A percentile compares a stretch with the other conserved stretches of the same genome.
Conservation (phyloP, 495 filamentous ascomycete genomes). For the Tuber melanosporum region DNA sequence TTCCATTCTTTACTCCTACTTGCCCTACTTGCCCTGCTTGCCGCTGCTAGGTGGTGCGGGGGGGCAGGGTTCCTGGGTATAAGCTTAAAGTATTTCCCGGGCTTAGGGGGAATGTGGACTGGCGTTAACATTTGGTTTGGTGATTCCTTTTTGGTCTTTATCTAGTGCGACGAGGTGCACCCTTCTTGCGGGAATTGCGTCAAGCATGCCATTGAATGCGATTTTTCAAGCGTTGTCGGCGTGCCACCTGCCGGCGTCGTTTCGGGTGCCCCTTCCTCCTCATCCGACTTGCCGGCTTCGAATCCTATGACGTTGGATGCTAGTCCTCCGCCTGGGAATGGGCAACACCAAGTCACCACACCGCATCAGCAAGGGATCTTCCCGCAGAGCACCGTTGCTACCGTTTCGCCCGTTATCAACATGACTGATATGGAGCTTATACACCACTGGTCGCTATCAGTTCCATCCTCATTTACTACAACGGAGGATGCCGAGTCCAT, state of each 20-base stretch:
- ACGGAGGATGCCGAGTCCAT: slow-evolving; percentile 11
- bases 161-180: slow-evolving; percentile 58
- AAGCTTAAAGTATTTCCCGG: neutral
- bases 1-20: neutral
- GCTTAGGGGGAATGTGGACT: neutral
- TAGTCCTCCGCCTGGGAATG: neutral
- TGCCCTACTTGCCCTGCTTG: neutral
- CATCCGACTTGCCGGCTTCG: neutral
- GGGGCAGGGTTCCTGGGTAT: neutral
- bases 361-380: slow-evolving; percentile 13
- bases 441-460: slow-evolving; percentile 34
- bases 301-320: neutral
- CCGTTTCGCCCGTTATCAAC: slow-evolving; percentile 3
- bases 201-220: slow-evolving; percentile 58
- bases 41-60: neutral
- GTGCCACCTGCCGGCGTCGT: neutral
- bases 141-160: slow-evolving; percentile 6
- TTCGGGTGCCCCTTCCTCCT: slow-evolving; percentile 2
- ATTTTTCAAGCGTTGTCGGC: slow-evolving; percentile 44
- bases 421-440: slow-evolving; percentile 38
- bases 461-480: slow-evolving; percentile 21
- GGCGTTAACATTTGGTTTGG: neutral
- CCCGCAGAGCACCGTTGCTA: neutral
- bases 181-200: slow-evolving; percentile 57
- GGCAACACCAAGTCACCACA: neutral